These are phyloP conservation scores for Hypholoma fasciculare DNA, from an alignment of 768 basidiomycete genomes.

Conservation along the genomic window DNA sequence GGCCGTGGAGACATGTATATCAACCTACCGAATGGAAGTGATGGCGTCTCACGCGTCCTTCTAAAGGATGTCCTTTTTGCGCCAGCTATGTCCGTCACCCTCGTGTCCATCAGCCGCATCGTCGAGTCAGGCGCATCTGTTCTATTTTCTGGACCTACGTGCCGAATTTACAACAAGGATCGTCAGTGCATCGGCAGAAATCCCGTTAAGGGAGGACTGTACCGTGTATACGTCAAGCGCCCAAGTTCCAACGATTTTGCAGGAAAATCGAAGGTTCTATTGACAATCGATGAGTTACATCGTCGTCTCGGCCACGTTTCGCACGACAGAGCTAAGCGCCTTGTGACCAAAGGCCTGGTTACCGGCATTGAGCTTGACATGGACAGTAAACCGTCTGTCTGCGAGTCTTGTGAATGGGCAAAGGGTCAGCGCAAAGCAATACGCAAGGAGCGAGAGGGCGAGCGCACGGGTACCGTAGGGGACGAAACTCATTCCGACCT, in stretches of 20 bases:
- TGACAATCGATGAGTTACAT: background rate
- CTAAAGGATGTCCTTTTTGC: constrained; percentile 30
- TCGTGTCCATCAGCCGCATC: constrained; percentile 30
- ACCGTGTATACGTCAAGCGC: background rate
- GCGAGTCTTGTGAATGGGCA: background rate
- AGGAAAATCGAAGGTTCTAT: background rate
- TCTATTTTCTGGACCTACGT: constrained; percentile 22
- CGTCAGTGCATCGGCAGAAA: constrained; percentile 18
- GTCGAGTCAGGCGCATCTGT: constrained; percentile 22
- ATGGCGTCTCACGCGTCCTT: constrained; percentile 16
- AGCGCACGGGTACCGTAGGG: background rate
- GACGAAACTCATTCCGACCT: background rate
- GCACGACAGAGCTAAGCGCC: background rate
- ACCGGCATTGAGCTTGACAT: background rate
- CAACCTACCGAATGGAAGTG: constrained; percentile 21
- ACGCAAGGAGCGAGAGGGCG: background rate
- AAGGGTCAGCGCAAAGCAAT: background rate
- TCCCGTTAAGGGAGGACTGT: background rate
- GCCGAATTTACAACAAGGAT: constrained; percentile 22
- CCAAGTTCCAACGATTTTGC: background rate
- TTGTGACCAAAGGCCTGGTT: background rate
- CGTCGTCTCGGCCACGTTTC: background rate
- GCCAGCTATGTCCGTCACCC: constrained; percentile 28
- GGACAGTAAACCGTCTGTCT: background rate
- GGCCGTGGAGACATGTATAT: constrained; percentile 31